phyloP scores from a whole-genome alignment of 2,329 filamentous ascomycete species.

The Westerdykella sp. region DNA sequence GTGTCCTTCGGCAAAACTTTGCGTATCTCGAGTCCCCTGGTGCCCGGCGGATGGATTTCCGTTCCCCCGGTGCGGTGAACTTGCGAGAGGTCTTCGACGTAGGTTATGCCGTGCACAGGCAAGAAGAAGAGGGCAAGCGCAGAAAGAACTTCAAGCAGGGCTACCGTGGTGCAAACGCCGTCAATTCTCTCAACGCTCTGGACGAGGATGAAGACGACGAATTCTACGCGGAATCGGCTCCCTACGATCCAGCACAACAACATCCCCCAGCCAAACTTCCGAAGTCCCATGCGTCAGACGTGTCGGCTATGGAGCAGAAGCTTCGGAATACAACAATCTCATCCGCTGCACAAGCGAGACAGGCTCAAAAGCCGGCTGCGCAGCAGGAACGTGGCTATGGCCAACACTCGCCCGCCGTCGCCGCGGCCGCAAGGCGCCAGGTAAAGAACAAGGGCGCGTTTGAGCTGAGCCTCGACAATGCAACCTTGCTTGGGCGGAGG shows the following conservation, averaged over 20 bases:
- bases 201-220: slow-evolving; percentile 63
- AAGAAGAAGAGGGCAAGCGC: slow-evolving; percentile 92
- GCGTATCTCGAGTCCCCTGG: slow-evolving; percentile 54
- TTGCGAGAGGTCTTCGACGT: slow-evolving; percentile 97
- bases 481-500: slow-evolving; percentile 75
- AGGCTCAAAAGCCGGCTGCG: slow-evolving; percentile 41
- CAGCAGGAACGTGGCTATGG: slow-evolving; percentile 69
- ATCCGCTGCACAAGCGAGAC: slow-evolving; percentile 56
- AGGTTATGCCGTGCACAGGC: slow-evolving; percentile 91
- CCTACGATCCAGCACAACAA: slow-evolving; percentile 44
- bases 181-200: slow-evolving; percentile 60
- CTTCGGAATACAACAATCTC: slow-evolving; percentile 77
- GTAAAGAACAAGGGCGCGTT: slow-evolving; percentile 77
- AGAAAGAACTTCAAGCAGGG: slow-evolving; percentile 76
- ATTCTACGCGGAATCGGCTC: slow-evolving; percentile 56
- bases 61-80: slow-evolving; percentile 90
- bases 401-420: slow-evolving; percentile 78
- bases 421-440: slow-evolving; percentile 75
- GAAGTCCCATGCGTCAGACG: slow-evolving; percentile 56
- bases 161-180: slow-evolving; percentile 56
- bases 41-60: slow-evolving; percentile 79
- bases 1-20: slow-evolving; percentile 46
- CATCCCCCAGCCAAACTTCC: slow-evolving; percentile 59
- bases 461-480: slow-evolving; percentile 85
- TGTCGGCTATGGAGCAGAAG: slow-evolving; percentile 75